phyloP scores from a whole-genome alignment of 148 eudicot species.

The Salicornia ramosissima region DNA sequence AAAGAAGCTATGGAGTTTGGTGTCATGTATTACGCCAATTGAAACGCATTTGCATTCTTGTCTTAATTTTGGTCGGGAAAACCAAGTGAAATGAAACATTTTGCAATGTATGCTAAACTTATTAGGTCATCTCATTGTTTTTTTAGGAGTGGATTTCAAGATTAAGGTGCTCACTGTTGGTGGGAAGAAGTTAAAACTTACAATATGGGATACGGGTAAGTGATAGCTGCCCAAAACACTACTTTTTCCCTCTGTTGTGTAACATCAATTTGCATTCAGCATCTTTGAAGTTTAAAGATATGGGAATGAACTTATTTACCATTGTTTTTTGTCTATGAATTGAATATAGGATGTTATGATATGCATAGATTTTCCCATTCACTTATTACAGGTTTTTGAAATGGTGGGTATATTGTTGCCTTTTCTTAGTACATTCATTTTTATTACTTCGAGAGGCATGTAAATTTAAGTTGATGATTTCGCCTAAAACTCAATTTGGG shows the following conservation, averaged over 20 bases:
- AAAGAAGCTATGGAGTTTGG: background rate
- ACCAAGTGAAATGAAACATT: background rate
- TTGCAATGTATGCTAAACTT: background rate
- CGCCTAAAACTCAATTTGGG: too few species aligned
- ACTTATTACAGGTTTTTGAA: too few species aligned
- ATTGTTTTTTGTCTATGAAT: too few species aligned
- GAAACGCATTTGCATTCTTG: background rate
- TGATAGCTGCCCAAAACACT: constrained; percentile 30
- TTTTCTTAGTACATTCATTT: too few species aligned
- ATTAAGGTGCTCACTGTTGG: constrained; percentile 76
- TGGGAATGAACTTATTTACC: background rate
- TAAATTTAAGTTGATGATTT: too few species aligned
- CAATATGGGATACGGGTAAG: constrained; percentile 95
- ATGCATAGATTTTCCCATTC: too few species aligned
- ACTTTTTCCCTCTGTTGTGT: background rate
- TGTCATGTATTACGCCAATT: background rate
- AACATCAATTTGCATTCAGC: background rate
- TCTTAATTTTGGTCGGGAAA: background rate
- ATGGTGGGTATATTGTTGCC: too few species aligned
- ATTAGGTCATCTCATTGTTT: constrained; percentile 7
- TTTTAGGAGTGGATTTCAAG: constrained; percentile 92
- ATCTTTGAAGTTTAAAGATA: background rate
- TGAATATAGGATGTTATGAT: too few species aligned
- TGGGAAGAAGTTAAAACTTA: constrained; percentile 78
- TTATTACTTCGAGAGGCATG: too few species aligned